phyloP scores from a whole-genome alignment of 176 grass and related monocot genomes.

The Eragrostis curvula region DNA sequence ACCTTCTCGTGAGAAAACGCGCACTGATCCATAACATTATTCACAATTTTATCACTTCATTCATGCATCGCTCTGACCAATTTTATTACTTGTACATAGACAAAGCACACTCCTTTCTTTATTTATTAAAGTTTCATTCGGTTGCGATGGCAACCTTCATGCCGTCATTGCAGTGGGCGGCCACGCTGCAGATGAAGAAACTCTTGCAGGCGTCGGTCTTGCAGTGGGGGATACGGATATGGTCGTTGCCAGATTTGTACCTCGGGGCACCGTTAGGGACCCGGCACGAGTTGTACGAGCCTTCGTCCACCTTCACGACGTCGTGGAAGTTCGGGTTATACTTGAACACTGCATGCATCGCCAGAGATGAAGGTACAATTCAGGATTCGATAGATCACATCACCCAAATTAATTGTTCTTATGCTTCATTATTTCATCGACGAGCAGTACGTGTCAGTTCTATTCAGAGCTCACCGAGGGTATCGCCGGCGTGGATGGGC shows the following conservation, averaged over 20 bases:
- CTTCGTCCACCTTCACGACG: conserved; percentile 27
- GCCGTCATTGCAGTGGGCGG: not conserved
- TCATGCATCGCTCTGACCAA: no score
- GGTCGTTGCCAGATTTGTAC: conserved; percentile 7
- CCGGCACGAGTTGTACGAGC: conserved; percentile 6
- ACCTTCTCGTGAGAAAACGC: no score
- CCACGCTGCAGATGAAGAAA: conserved; percentile 26
- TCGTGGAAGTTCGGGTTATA: not conserved
- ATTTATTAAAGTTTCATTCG: no score
- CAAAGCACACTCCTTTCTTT: no score
- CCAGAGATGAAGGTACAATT: no score
- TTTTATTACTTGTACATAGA: no score
- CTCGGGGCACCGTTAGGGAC: not conserved
- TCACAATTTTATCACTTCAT: no score
- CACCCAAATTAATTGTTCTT: no score
- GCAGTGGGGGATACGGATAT: not conserved
- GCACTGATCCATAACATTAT: no score
- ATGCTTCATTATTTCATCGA: not conserved
- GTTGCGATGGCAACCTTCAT: conserved; percentile 28
- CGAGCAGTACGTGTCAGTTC: not conserved
- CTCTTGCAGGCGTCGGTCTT: not conserved
- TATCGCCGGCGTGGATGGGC: conserved; percentile 45
- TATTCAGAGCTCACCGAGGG: conserved; percentile 28
- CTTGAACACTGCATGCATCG: conserved; percentile 27
- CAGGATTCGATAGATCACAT: not conserved